Evolutionary conservation across 768 basidiomycete species (phyloP).

Genomic region (Tulasnella sp.): DNA sequence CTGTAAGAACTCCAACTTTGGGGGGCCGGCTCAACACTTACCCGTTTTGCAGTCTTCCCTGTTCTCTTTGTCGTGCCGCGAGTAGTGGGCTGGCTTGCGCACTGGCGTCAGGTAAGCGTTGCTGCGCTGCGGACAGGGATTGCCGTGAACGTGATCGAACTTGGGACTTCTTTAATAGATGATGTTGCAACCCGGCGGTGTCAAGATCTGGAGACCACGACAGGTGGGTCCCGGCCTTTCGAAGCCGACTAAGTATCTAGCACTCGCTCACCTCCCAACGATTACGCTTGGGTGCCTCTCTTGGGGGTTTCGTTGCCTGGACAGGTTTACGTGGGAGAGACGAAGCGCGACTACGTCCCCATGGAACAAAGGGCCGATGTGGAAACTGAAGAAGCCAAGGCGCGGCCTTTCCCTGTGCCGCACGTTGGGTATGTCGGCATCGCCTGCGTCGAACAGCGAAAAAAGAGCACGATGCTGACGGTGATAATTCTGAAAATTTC

Average conservation of each 20-base stretch:
- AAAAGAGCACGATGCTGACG: neutral
- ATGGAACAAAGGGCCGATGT: slow-evolving; percentile 57
- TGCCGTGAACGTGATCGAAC: neutral
- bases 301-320: slow-evolving; percentile 19
- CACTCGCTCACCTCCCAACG: neutral
- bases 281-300: neutral
- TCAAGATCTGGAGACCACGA: slow-evolving; percentile 90
- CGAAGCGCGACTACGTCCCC: slow-evolving; percentile 70
- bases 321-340: slow-evolving; percentile 74
- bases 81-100: slow-evolving; percentile 89
- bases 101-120: slow-evolving; percentile 72
- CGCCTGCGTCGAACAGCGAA: neutral
- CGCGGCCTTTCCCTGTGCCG: slow-evolving; percentile 28
- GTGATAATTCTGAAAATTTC: no score
- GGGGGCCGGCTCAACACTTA: neutral
- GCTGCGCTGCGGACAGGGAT: neutral
- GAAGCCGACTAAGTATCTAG: neutral
- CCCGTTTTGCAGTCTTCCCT: slow-evolving; percentile 56
- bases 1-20: slow-evolving; percentile 37
- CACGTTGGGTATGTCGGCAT: slow-evolving; percentile 33
- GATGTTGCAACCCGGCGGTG: slow-evolving; percentile 85
- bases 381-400: slow-evolving; percentile 42
- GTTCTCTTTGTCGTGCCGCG: slow-evolving; percentile 89
- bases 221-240: slow-evolving; percentile 49
- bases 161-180: slow-evolving; percentile 48